Evolutionary conservation across 140 eudicot genomes (phyloP), one percentile per base, ranked within the genome.

Genomic region (Senecio squalidus): DNA sequence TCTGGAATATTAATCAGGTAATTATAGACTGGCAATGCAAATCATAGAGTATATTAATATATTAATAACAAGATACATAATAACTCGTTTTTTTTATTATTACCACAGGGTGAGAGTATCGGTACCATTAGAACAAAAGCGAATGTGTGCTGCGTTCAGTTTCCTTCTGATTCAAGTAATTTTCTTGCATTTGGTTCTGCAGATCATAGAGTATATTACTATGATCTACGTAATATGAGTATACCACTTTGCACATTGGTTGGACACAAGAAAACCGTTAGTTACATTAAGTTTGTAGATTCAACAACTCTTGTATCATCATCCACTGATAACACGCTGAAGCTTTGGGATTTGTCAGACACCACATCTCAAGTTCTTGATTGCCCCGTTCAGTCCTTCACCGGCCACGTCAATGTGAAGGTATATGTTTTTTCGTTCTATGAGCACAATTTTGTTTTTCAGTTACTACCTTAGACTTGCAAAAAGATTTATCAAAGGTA

Each of bases 1-100:
- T 91, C 66, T 91, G 98, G 98, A 91, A 82, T 67, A 84, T 86
- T 74, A 86, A 91, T 83, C 98, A 91, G 96, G 98, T 84, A 84
- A 83, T 86, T 80, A 55, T 73, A 76, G 63, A 67, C 78, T 77
- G 74, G 76, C 78, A 72, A 77, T 76, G 74, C 56, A 68, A 74
- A 76, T 65, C 76, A 66, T 82, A 64, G 77, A 60, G 47, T 60
- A 30, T 31, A 44, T 57, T 40, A 9, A 26, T 22, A 26, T 64
- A 60, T 64, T 53, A 20, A 60, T 33, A 55, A 58, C 25, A 64
- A 28, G 38, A 51, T 62, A 68, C 20, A 57, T 69, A 68, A 72
- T 77, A 52, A 76, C 62, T 62, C 60, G 47, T 67, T 70, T 76
- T 44, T 80, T 76, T 85, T 70, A 59, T 64, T 64, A 63, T 44